Conservation (phyloP, 2,329 filamentous ascomycete species). For the Bipolaris cookei region DNA sequence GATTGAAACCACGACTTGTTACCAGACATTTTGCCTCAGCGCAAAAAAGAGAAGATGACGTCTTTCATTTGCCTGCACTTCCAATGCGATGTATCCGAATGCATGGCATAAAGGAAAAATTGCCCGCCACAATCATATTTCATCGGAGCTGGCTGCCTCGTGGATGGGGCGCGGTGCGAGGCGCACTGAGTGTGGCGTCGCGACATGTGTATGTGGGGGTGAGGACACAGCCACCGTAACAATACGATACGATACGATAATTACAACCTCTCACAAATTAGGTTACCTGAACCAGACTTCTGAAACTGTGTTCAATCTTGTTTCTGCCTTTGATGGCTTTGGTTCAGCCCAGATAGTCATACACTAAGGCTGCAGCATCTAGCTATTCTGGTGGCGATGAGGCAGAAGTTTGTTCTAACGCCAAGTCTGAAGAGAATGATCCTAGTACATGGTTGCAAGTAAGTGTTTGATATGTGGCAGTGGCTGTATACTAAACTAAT, state of each 20-base stretch:
- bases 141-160: too few species aligned
- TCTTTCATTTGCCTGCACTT: neutral
- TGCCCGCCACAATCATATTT: slow-evolving; percentile 1
- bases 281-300: too few species aligned
- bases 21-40: slow-evolving; percentile 5
- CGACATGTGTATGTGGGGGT: slow-evolving; percentile 2
- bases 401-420: too few species aligned
- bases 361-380: neutral
- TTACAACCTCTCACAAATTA: too few species aligned
- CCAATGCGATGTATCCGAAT: too few species aligned
- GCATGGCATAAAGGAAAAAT: neutral
- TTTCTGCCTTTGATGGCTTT: neutral
- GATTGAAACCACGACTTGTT: neutral
- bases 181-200: slow-evolving; percentile 4
- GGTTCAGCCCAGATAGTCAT: too few species aligned
- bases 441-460: too few species aligned
- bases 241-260: too few species aligned
- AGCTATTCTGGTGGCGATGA: too few species aligned
- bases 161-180: neutral
- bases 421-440: too few species aligned
- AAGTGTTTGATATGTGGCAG: too few species aligned
- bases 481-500: too few species aligned
- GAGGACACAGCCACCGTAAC: neutral
- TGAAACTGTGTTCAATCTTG: neutral
- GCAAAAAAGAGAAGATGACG: slow-evolving; percentile 7